A percentile compares a stretch with the other conserved stretches of the same genome.
These are phyloP conservation scores for Backusella macrospora DNA, from an alignment of 192 early-diverging fungal genomes.

Conservation along the genomic window DNA sequence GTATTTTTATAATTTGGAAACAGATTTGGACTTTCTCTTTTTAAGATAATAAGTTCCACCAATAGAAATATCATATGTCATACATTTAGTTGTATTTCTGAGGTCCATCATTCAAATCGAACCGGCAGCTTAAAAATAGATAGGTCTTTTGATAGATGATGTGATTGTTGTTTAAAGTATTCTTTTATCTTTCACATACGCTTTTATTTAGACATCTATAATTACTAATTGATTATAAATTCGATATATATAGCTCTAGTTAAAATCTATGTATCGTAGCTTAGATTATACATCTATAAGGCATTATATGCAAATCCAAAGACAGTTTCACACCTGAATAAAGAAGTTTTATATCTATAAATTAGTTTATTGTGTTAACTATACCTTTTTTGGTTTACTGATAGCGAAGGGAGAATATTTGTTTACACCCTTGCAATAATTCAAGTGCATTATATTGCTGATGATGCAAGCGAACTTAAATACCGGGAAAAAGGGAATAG, in stretches of 20 bases:
- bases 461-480: neutral
- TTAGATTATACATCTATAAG: neutral
- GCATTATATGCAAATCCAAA: neutral
- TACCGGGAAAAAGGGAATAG: neutral
- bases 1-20: neutral
- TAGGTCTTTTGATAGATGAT: neutral
- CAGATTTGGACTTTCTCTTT: neutral
- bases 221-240: conserved; percentile 8
- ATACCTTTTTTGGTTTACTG: neutral
- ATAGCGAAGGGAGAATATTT: neutral
- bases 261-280: neutral
- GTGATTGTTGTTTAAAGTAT: neutral
- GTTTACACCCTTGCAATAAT: neutral
- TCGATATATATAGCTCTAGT: neutral
- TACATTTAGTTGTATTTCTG: neutral
- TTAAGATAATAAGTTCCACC: neutral
- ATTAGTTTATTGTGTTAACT: neutral
- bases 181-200: neutral
- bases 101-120: neutral
- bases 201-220: neutral
- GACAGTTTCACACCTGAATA: too few relatives aligned
- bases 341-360: too few relatives aligned
- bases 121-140: neutral
- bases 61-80: neutral
- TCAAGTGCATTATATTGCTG: neutral